Conservation (phyloP, 2,329 filamentous ascomycete genomes). For the Hymenoscyphus repandus region DNA sequence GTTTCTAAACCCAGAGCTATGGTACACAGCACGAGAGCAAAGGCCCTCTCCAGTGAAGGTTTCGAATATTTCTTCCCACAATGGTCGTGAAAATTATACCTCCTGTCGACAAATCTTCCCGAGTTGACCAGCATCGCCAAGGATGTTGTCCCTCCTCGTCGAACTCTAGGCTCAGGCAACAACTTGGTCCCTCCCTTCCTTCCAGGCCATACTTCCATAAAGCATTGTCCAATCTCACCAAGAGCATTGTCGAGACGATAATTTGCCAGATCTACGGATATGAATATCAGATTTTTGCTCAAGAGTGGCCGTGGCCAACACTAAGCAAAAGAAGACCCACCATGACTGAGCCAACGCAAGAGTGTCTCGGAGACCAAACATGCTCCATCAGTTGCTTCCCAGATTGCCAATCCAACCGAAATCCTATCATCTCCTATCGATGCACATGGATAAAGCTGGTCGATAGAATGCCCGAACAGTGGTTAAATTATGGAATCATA, state of each 20-base stretch:
- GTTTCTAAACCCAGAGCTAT: background rate
- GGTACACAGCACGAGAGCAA: conserved; percentile 1
- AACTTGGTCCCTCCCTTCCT: conserved; percentile 31
- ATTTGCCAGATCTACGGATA: conserved; percentile 23
- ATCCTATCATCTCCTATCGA: conserved; percentile 23
- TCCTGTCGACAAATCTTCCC: conserved; percentile 19
- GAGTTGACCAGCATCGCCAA: conserved; percentile 28
- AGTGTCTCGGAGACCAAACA: conserved; percentile 19
- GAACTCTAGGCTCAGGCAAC: conserved; percentile 18
- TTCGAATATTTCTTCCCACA: background rate
- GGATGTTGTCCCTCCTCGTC: conserved; percentile 14
- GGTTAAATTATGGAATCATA: conserved; percentile 18
- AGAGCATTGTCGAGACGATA: conserved; percentile 23
- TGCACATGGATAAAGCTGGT: conserved; percentile 13
- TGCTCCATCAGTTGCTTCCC: conserved; percentile 15
- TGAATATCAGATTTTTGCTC: conserved; percentile 25
- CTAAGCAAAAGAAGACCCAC: conserved; percentile 28
- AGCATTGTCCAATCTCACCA: conserved; percentile 24
- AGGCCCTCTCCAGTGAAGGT: background rate
- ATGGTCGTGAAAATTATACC: conserved; percentile 4
- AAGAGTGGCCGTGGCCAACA: conserved; percentile 19
- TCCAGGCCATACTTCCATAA: conserved; percentile 27
- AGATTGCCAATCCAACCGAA: conserved; percentile 22
- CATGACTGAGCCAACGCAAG: conserved; percentile 19
- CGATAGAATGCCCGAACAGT: conserved; percentile 25